Conservation (phyloP, 2,329 filamentous ascomycete species). For the Beauveria sp. region DNA sequence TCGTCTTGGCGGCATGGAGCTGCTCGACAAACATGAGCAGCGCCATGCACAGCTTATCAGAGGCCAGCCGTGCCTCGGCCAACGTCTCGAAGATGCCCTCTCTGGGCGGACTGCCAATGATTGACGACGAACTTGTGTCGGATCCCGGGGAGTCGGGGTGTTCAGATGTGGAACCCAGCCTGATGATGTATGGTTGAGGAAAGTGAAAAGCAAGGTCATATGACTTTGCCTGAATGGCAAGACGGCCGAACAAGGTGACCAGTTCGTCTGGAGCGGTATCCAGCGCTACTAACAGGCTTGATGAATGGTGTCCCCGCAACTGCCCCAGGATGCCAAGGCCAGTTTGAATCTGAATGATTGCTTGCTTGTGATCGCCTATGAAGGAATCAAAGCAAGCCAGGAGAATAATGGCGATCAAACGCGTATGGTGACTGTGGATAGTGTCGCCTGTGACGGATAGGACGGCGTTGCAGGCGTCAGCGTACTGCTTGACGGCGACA, state of each 20-base stretch:
- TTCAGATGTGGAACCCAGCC: constrained; percentile 23
- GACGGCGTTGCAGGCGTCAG: constrained; percentile 45
- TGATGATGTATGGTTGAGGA: constrained; percentile 53
- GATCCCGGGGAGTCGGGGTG: constrained; percentile 32
- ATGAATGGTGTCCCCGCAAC: constrained; percentile 28
- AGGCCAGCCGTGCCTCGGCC: constrained; percentile 47
- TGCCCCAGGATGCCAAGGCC: constrained; percentile 48
- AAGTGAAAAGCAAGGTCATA: constrained; percentile 64
- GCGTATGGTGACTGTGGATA: constrained; percentile 40
- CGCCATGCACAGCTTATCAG: constrained; percentile 48
- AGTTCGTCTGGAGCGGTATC: constrained; percentile 41
- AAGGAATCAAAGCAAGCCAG: constrained; percentile 64
- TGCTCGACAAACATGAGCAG: constrained; percentile 52
- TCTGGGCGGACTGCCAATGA: constrained; percentile 15
- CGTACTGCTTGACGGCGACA: constrained; percentile 53
- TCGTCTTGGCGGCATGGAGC: constrained; percentile 38
- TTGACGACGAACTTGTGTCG: constrained; percentile 34
- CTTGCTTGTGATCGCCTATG: constrained; percentile 54
- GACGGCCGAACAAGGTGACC: constrained; percentile 54
- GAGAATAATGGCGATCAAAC: constrained; percentile 57
- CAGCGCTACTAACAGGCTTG: constrained; percentile 20
- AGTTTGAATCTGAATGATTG: constrained; percentile 53
- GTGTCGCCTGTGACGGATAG: constrained; percentile 35
- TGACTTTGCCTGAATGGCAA: constrained; percentile 58
- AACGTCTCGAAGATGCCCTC: constrained; percentile 37